Percentiles rank a stretch among this genome's conserved stretches.
Conservation (phyloP, 2,329 filamentous ascomycete species). For the Xylariaceae sp. region DNA sequence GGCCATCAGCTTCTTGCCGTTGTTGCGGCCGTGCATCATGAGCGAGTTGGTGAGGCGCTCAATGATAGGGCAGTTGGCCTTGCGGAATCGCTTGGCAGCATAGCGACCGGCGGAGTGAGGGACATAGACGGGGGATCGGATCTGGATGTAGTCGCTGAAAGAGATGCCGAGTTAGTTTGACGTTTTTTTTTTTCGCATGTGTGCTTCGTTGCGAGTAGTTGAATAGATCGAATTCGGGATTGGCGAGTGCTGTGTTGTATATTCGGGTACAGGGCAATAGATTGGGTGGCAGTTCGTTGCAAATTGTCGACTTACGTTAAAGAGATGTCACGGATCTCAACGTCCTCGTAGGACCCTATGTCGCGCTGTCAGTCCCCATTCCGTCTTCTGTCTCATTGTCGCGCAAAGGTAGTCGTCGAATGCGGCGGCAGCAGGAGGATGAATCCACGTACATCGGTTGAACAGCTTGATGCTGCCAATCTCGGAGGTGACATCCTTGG, state of each 20-base stretch:
- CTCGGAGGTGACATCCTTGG: constrained; percentile 73
- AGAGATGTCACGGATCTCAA: constrained; percentile 99
- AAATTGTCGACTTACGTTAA: constrained; percentile 74
- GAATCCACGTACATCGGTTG: constrained; percentile 48
- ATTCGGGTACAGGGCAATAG: too few relatives aligned
- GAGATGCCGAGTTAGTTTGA: constrained; percentile 32
- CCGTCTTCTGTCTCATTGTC: neutral
- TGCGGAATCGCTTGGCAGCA: constrained; percentile 99
- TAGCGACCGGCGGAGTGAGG: constrained; percentile 98
- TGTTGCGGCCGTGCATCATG: constrained; percentile 99
- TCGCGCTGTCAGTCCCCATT: constrained; percentile 8
- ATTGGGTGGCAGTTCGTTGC: too few relatives aligned
- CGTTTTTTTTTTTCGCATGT: constrained; percentile 17
- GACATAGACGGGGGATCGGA: constrained; percentile 98
- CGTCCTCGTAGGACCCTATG: constrained; percentile 78
- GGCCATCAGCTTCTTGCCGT: constrained; percentile 99
- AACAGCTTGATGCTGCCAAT: constrained; percentile 79
- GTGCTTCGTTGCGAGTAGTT: constrained; percentile 4
- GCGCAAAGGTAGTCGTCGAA: constrained; percentile 16
- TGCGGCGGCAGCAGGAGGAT: too few relatives aligned
- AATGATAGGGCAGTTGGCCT: constrained; percentile 99
- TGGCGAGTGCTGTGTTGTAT: neutral
- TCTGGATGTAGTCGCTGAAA: constrained; percentile 96
- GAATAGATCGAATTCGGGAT: constrained; percentile 12
- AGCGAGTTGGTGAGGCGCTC: constrained; percentile 99